Conservation (phyloP, 1,284 basidiomycete species). For the Entoloma clypeatum region DNA sequence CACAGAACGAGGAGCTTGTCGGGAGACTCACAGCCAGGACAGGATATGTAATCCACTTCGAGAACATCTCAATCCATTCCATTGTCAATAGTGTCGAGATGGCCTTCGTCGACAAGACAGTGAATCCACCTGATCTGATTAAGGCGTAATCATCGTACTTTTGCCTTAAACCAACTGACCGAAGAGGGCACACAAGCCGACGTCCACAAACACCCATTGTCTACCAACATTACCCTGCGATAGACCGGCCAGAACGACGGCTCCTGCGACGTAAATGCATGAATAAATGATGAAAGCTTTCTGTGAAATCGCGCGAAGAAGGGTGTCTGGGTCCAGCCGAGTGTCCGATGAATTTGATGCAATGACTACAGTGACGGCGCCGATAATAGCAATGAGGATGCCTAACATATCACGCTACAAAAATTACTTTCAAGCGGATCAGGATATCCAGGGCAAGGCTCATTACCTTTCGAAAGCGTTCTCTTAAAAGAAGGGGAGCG, state of each 20-base stretch:
- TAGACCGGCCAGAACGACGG: slow-evolving; percentile 56
- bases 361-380: slow-evolving; percentile 89
- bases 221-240: slow-evolving; percentile 60
- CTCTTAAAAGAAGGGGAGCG: slow-evolving; percentile 83
- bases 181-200: slow-evolving; percentile 85
- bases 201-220: slow-evolving; percentile 78
- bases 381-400: slow-evolving; percentile 77
- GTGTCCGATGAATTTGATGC: slow-evolving; percentile 70
- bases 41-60: slow-evolving; percentile 77
- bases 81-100: slow-evolving; percentile 81
- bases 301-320: slow-evolving; percentile 68
- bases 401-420: slow-evolving; percentile 79
- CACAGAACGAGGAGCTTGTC: slow-evolving; percentile 17
- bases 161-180: slow-evolving; percentile 40
- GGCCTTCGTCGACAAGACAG: slow-evolving; percentile 92
- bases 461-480: slow-evolving; percentile 67
- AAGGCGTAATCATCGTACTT: slow-evolving; percentile 8
- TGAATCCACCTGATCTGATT: slow-evolving; percentile 73
- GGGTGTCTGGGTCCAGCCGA: slow-evolving; percentile 64
- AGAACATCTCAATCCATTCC: slow-evolving; percentile 72
- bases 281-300: slow-evolving; percentile 76
- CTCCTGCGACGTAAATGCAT: slow-evolving; percentile 53
- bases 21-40: slow-evolving; percentile 51
- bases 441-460: slow-evolving; percentile 5
- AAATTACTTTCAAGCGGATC: slow-evolving; percentile 18